A percentile compares a stretch with the other conserved stretches of the same genome.
phyloP scores from a whole-genome alignment of 1,139 yeast species.

The Debaryomyces psychrophilus region DNA sequence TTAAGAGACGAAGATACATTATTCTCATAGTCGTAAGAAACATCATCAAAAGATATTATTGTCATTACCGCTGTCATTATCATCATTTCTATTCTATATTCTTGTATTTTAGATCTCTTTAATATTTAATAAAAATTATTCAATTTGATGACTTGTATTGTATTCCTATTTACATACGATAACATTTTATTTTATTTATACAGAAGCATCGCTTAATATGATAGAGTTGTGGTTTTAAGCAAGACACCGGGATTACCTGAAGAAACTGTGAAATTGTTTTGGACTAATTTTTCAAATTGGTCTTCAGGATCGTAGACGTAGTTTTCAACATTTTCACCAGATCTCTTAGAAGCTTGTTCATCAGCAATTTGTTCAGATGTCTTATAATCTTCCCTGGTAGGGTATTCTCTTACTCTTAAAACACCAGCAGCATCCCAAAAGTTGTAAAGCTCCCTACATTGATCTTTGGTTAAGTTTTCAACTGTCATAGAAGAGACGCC shows the following conservation, averaged over 20 bases:
- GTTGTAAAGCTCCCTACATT: constrained; percentile 55
- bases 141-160: constrained; percentile 3
- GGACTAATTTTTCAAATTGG: constrained; percentile 39
- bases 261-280: constrained; percentile 67
- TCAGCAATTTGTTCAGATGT: constrained; percentile 21
- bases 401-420: constrained; percentile 46
- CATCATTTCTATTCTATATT: constrained; percentile 9
- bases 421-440: constrained; percentile 62
- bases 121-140: constrained; percentile 6
- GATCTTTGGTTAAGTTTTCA: constrained; percentile 53
- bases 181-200: neutral
- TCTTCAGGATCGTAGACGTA: constrained; percentile 23
- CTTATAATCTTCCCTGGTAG: constrained; percentile 36
- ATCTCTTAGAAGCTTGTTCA: constrained; percentile 16
- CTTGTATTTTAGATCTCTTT: constrained; percentile 9
- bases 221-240: constrained; percentile 44
- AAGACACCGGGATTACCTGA: constrained; percentile 80
- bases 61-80: constrained; percentile 7
- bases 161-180: constrained; percentile 12
- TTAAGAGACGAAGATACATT: constrained; percentile 97
- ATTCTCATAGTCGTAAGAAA: constrained; percentile 59
- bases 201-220: constrained; percentile 19
- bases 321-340: constrained; percentile 21
- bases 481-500: constrained; percentile 54
- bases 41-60: constrained; percentile 1